Conservation (phyloP, 75 land plant genomes). For the Pseudotsuga menziesii region DNA sequence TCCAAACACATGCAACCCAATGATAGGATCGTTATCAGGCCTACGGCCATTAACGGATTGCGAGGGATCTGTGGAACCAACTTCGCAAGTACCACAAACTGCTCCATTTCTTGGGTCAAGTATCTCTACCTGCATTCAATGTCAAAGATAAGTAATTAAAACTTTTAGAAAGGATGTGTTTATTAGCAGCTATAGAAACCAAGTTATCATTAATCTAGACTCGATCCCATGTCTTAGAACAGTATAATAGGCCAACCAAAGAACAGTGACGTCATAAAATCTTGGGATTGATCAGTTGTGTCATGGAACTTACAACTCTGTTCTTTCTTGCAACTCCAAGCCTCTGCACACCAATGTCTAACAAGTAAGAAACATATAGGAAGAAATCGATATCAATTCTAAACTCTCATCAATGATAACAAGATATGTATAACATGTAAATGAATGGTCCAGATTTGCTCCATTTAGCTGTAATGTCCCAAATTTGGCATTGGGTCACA, state of each 20-base stretch:
- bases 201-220: neutral
- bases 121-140: conserved; percentile 49
- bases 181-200: neutral
- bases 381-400: neutral
- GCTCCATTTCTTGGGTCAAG: conserved; percentile 60
- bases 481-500: too few relatives aligned
- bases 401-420: too few relatives aligned
- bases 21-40: conserved; percentile 37
- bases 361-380: neutral
- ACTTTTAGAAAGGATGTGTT: neutral
- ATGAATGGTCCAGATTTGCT: too few relatives aligned
- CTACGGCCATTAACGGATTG: neutral
- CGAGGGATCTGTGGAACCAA: conserved; percentile 10
- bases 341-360: conserved; percentile 31
- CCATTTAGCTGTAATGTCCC: too few relatives aligned
- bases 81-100: conserved; percentile 13
- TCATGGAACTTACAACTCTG: conserved; percentile 48
- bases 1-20: conserved; percentile 58
- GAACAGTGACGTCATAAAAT: neutral
- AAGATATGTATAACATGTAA: too few relatives aligned
- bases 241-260: neutral
- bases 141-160: neutral
- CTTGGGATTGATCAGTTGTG: neutral
- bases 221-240: neutral
- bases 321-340: conserved; percentile 68